phyloP scores from a whole-genome alignment of 352 stramenopile genomes.

The Phytophthora litchii region DNA sequence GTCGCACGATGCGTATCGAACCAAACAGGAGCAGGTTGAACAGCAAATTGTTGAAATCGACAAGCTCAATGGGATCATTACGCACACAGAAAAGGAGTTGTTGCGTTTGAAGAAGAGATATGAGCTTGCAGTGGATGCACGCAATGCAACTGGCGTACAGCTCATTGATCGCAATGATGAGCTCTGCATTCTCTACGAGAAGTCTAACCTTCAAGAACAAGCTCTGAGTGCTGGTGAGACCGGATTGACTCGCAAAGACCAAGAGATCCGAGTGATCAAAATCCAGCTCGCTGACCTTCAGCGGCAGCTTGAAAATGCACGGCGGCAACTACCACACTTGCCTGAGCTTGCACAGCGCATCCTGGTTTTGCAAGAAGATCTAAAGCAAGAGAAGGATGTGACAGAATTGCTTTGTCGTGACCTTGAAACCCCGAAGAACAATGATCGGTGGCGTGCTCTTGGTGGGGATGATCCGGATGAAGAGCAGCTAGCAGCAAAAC shows the following conservation, averaged over 20 bases:
- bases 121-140: constrained; percentile 86
- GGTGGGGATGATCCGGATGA: constrained; percentile 90
- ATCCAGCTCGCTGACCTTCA: constrained; percentile 87
- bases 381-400: constrained; percentile 85
- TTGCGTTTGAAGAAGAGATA: constrained; percentile 93
- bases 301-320: constrained; percentile 80
- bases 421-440: constrained; percentile 91
- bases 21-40: constrained; percentile 92
- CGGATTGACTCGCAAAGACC: constrained; percentile 78
- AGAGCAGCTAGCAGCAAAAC: constrained; percentile 87
- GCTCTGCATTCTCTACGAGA: constrained; percentile 95
- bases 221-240: constrained; percentile 84
- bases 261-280: constrained; percentile 77
- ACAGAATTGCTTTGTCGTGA: constrained; percentile 91
- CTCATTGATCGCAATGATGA: constrained; percentile 96
- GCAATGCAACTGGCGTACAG: constrained; percentile 91
- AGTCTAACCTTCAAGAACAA: constrained; percentile 90
- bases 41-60: constrained; percentile 96
- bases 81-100: constrained; percentile 90
- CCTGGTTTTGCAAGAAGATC: constrained; percentile 76
- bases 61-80: constrained; percentile 95
- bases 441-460: constrained; percentile 86
- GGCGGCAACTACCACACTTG: constrained; percentile 76
- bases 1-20: constrained; percentile 85
- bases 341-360: constrained; percentile 86